Percentiles rank a stretch among this genome's conserved stretches.
Conservation (phyloP, 2,329 filamentous ascomycete genomes). For the Cylindrodendrum hubeiense region DNA sequence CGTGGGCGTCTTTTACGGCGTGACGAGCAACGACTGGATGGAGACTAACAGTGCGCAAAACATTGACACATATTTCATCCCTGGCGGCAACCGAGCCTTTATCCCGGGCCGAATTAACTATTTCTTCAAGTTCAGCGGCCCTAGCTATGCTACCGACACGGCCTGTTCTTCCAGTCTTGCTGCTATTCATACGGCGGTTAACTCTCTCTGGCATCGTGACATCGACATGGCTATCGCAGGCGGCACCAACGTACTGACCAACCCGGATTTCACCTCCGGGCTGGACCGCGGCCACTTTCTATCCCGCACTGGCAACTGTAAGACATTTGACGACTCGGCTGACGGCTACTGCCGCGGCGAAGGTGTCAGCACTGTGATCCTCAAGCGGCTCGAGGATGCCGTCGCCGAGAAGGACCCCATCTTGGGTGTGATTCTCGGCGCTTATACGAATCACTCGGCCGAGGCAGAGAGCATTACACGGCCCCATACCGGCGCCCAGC, state of each 20-base stretch:
- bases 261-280: too few relatives aligned
- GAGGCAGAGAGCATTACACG: constrained; percentile 79
- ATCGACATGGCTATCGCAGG: not conserved
- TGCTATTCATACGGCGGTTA: not conserved
- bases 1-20: not conserved
- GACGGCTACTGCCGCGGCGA: constrained; percentile 69
- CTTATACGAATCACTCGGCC: constrained; percentile 78
- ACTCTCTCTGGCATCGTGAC: not conserved
- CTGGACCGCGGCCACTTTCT: constrained; percentile 59
- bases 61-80: not conserved
- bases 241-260: not conserved
- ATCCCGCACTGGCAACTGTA: constrained; percentile 55
- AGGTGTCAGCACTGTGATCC: constrained; percentile 58
- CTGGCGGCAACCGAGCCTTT: not conserved
- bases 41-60: not conserved
- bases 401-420: constrained; percentile 72
- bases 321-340: constrained; percentile 71
- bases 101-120: not conserved
- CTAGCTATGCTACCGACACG: not conserved
- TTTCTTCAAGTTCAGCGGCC: not conserved
- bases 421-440: constrained; percentile 71
- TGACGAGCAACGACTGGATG: not conserved
- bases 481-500: constrained; percentile 74
- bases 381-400: constrained; percentile 63
- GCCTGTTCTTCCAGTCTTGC: not conserved